These are phyloP conservation scores for Ramaria sp. DNA, from an alignment of 768 basidiomycete species.

Conservation along the genomic window DNA sequence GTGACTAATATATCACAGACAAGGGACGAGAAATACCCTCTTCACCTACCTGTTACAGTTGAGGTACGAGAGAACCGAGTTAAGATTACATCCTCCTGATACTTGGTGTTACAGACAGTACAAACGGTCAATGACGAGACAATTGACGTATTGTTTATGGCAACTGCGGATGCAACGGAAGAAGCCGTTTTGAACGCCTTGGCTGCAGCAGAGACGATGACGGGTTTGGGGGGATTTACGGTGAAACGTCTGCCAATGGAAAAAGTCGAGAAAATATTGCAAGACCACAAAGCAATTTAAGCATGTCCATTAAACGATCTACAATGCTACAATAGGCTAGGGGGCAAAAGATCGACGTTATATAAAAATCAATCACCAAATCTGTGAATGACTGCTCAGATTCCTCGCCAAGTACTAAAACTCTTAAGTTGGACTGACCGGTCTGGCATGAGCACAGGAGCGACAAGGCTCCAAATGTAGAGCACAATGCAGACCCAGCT, in stretches of 20 bases:
- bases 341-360: background rate
- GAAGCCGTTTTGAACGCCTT: constrained; percentile 2
- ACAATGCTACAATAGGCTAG: background rate
- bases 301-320: background rate
- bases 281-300: background rate
- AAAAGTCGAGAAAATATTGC: constrained; percentile 1
- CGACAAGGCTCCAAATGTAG: constrained; percentile 81
- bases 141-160: constrained; percentile 2
- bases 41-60: background rate
- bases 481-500: constrained; percentile 88
- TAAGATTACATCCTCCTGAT: too few relatives aligned
- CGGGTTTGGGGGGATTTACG: background rate
- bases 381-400: background rate
- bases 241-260: background rate
- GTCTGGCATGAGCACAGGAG: constrained; percentile 86
- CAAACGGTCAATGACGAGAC: background rate
- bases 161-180: background rate
- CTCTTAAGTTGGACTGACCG: constrained; percentile 36
- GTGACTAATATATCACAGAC: background rate
- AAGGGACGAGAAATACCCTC: background rate
- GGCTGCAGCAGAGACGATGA: constrained; percentile 2
- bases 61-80: too few relatives aligned
- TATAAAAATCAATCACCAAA: background rate
- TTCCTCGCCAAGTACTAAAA: background rate
- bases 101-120: background rate